These are phyloP conservation scores for Austroboletus niveus DNA, from an alignment of 1,284 basidiomycete genomes.

Conservation along the genomic window DNA sequence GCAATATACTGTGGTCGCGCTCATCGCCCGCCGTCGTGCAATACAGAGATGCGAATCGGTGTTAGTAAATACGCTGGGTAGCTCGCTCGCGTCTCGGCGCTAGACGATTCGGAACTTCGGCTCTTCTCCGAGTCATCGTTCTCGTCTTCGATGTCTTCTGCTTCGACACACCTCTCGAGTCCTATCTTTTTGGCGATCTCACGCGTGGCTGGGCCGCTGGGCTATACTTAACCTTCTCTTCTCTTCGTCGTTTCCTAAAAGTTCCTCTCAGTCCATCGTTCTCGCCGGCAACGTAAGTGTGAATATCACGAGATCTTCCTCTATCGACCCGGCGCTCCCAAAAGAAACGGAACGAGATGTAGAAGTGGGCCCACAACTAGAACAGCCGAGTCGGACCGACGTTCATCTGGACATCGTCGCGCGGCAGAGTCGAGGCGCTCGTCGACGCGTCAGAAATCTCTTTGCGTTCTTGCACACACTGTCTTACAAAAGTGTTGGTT, in stretches of 20 bases:
- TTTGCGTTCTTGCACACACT: conserved; percentile 19
- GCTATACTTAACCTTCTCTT: conserved; percentile 14
- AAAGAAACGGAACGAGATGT: too few species aligned
- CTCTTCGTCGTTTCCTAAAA: conserved; percentile 16
- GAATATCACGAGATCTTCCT: conserved; percentile 11
- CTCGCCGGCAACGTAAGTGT: conserved; percentile 24
- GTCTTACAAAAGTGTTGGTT: background rate
- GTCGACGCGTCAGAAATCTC: conserved; percentile 9
- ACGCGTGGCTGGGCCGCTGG: conserved; percentile 4
- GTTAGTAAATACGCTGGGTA: conserved; percentile 19
- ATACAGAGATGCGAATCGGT: conserved; percentile 10
- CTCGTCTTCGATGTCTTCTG: conserved; percentile 25
- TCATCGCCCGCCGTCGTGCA: conserved; percentile 29
- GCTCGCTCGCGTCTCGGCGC: conserved; percentile 24
- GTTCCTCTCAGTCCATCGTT: conserved; percentile 23
- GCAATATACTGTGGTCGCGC: conserved; percentile 37
- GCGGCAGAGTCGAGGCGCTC: background rate
- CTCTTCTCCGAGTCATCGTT: conserved; percentile 16
- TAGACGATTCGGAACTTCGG: background rate
- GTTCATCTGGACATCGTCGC: conserved; percentile 20
- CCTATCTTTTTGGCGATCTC: conserved; percentile 14
- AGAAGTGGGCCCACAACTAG: too few species aligned
- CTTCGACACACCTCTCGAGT: conserved; percentile 17
- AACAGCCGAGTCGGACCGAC: conserved; percentile 8
- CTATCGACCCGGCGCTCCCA: too few species aligned